Conservation (phyloP, 2,329 filamentous ascomycete species). For the Thelonectria blattea region DNA sequence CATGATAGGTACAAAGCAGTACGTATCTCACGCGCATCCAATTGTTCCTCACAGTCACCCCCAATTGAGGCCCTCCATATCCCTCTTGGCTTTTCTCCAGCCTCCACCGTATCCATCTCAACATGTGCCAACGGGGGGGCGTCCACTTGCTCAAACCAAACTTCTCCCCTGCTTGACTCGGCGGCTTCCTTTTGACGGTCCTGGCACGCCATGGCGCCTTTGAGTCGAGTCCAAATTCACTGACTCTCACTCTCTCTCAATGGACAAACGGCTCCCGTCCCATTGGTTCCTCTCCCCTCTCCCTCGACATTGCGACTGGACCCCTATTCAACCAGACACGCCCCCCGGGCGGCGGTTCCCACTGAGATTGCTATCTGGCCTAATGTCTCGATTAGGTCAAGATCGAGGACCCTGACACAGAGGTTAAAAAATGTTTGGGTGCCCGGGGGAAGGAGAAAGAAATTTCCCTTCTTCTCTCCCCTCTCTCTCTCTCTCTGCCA, state of each 20-base stretch:
- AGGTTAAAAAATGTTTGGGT: conserved; percentile 23
- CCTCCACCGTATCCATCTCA: too few species aligned
- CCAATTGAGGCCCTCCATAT: too few species aligned
- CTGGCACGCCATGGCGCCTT: too few species aligned
- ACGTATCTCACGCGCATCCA: too few species aligned
- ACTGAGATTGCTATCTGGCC: conserved; percentile 19
- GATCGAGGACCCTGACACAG: conserved; percentile 15
- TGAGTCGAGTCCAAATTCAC: not conserved
- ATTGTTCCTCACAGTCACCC: too few species aligned
- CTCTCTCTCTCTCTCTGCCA: conserved; percentile 8
- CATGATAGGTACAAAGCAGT: too few species aligned
- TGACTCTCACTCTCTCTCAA: conserved; percentile 3
- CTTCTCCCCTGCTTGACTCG: too few species aligned
- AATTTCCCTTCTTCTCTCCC: conserved; percentile 8
- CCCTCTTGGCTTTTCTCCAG: too few species aligned
- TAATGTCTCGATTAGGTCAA: conserved; percentile 34
- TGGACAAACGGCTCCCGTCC: conserved; percentile 19
- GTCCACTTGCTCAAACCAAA: too few species aligned
- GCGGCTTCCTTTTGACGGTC: too few species aligned
- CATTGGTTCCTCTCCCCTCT: conserved; percentile 30
- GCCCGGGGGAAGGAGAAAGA: conserved; percentile 1
- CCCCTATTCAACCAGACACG: not conserved
- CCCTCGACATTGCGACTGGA: too few species aligned
- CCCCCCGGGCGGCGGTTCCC: not conserved
- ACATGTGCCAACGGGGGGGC: too few species aligned